Evolutionary conservation across 306 rosid species (phyloP), one percentile per base, ranked within the genome.

Genomic region (Cajanus cajan): DNA sequence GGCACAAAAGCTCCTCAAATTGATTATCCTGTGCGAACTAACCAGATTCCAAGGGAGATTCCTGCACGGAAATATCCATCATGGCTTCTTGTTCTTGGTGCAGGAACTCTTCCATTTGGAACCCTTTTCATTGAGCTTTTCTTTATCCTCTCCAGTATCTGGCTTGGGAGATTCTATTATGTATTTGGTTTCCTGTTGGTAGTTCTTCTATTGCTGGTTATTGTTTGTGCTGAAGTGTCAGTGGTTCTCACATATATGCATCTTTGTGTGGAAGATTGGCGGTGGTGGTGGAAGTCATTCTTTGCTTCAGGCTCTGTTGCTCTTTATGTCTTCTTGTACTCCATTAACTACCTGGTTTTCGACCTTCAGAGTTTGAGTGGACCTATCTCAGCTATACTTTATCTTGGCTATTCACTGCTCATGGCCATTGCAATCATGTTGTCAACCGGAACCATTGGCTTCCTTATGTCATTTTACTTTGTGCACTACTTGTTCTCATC

Each of bases 261-360:
- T 84, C 93, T 94, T 54, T 94, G 98, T 78, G 98, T 94, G 63
- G 98, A 94, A 87, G 98, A 94, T 80, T 94, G 98, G 97, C 87
- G 85, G 44, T 94, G 98, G 98, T 94, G 98, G 98, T 94, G 98
- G 98, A 94, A 94, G 86, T 92, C 98, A 71, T 94, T 94, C 90
- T 94, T 84, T 52, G 98, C 98, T 33, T 92, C 98, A 1, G 98
- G 98, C 62, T 92, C 98, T 15, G 98, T 94, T 59, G 81, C 97
- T 47, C 86, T 94, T 41, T 94, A 94, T 41, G 96, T 94, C 83
- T 94, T 94, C 85, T 72, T 94, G 79, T 94, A 94, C 88, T 92
- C 98, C 82, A 90, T 94, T 83, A 92, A 94, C 84, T 94, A 94
- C 94, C 65, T 94, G 90, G 92, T 94, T 69, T 94, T 94, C 52